These are phyloP conservation scores for Colletotrichum eleusines DNA, from an alignment of 2,329 filamentous ascomycete genomes.

Conservation along the genomic window DNA sequence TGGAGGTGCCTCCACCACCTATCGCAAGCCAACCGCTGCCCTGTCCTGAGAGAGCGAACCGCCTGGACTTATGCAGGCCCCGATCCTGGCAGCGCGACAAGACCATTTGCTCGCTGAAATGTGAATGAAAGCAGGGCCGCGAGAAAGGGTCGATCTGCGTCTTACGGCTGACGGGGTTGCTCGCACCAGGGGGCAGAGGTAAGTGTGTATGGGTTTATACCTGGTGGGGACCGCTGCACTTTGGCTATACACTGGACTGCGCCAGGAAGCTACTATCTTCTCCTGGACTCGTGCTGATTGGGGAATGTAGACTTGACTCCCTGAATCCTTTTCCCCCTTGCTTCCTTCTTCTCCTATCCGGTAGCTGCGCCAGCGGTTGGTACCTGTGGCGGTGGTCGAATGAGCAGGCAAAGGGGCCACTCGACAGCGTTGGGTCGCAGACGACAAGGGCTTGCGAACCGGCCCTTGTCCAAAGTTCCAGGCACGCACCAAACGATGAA, in stretches of 20 bases:
- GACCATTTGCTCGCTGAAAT: background rate
- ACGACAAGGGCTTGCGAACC: slow-evolving; percentile 20
- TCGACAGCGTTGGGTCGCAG: slow-evolving; percentile 16
- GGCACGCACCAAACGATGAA: background rate
- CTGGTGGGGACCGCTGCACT: background rate
- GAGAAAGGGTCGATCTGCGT: slow-evolving; percentile 12
- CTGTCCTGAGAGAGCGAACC: background rate
- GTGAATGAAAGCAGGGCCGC: background rate
- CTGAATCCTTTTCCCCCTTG: slow-evolving; percentile 7
- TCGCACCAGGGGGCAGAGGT: background rate
- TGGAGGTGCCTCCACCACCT: background rate
- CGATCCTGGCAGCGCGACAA: slow-evolving; percentile 9
- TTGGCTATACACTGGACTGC: background rate
- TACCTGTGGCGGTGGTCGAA: slow-evolving; percentile 10
- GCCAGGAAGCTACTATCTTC: background rate
- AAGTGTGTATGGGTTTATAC: background rate
- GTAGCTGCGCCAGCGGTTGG: slow-evolving; percentile 1
- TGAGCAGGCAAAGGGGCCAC: slow-evolving; percentile 9
- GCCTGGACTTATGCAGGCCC: slow-evolving; percentile 22
- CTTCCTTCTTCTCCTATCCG: slow-evolving; percentile 8
- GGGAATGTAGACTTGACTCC: slow-evolving; percentile 5
- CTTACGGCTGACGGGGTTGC: slow-evolving; percentile 2
- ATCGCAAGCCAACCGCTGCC: slow-evolving; percentile 3
- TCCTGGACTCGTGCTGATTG: background rate
- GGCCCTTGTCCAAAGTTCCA: slow-evolving; percentile 15